Evolutionary conservation across 495 filamentous ascomycete species (phyloP), one percentile per base, ranked within the genome.

Genomic region (Entonaema liquescens): DNA sequence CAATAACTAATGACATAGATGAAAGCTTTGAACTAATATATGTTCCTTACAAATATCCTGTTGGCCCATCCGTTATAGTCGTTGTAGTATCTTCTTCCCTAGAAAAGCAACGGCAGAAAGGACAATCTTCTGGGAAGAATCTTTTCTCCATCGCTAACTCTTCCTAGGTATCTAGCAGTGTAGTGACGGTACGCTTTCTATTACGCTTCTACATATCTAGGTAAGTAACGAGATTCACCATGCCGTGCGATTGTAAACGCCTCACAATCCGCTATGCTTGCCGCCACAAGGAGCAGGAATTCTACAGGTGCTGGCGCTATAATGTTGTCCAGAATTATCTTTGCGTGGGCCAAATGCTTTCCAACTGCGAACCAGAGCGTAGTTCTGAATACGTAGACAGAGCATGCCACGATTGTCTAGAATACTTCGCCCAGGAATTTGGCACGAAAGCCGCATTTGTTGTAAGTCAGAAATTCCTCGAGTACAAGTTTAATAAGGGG

Each of bases 231-330:
- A 53, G 19, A 42, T 35, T 25, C 31, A 68, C n/a, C 42, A 73
- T 68, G 54, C 36, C 59, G 42, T 75, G 73, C 55, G 52, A 52
- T 15, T 77, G 75, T 25, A 55, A 40, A 42, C 63, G 59, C 19
- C 21, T 54, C 12, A 77, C 70, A 0, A 47, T 65, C 26, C 47
- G 74, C 12, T 75, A 70, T 40, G 58, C 44, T 11, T 77, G 75
- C 13, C 1, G 56, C 6, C 75, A 77, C 47, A 75, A 75, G 47
- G 70, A 75, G 40, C 53, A 68, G 5, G 63, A 40, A 9, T 21
- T 56, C 28, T 25, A 64, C 2, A 56, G 50, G 9, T 77, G 75
- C 26, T 73, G 66, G 66, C 52, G 62, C 8, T 65, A 62, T 23
- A 31, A 58, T 8, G 52, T 62, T 7, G 70, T 25, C 25, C 49